Conservation (phyloP, 75 land plant genomes). For the Selaginella moellendorffii region DNA sequence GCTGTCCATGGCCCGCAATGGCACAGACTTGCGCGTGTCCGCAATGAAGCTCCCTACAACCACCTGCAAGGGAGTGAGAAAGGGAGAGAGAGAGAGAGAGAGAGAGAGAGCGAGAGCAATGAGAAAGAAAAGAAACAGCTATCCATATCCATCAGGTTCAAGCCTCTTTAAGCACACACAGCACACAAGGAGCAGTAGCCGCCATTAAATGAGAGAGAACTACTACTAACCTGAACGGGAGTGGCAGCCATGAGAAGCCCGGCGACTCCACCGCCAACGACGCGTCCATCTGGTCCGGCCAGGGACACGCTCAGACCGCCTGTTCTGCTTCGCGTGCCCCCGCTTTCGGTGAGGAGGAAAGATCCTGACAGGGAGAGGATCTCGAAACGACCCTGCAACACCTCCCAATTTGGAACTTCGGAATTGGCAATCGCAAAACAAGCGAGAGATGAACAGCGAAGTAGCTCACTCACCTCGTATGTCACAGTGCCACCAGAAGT, state of each 20-base stretch:
- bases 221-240: slow-evolving; percentile 85
- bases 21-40: slow-evolving; percentile 29
- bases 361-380: slow-evolving; percentile 71
- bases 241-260: slow-evolving; percentile 67
- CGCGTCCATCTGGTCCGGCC: slow-evolving; percentile 66
- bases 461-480: neutral
- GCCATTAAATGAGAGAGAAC: too few species aligned
- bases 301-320: slow-evolving; percentile 70
- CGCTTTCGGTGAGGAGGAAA: slow-evolving; percentile 40
- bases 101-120: too few species aligned
- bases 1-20: neutral
- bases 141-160: too few species aligned
- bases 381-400: slow-evolving; percentile 62
- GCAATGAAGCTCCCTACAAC: slow-evolving; percentile 80
- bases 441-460: neutral
- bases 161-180: too few species aligned
- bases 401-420: neutral
- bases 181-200: too few species aligned
- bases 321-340: slow-evolving; percentile 39
- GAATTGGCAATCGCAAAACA: neutral
- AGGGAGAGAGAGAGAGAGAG: too few species aligned
- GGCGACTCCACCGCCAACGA: slow-evolving; percentile 75
- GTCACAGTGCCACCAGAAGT: slow-evolving; percentile 8
- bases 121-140: too few species aligned
- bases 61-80: slow-evolving; percentile 48